phyloP scores from a whole-genome alignment of 1,139 yeast genomes.

The Williopsis jadinii region DNA sequence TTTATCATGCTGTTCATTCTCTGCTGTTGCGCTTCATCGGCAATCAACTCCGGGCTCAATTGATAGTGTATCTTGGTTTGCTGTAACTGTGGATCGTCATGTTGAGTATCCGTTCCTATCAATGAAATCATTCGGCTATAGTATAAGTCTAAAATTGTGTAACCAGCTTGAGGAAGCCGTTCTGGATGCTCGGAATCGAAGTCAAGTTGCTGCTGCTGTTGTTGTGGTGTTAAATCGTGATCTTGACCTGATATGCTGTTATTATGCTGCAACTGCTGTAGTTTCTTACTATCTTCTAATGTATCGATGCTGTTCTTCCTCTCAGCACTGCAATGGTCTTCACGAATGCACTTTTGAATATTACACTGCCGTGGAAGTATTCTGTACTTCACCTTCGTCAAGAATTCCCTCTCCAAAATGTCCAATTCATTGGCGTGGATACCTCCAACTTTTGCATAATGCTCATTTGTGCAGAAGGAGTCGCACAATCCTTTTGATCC shows the following conservation, averaged over 20 bases:
- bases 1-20: too few relatives aligned
- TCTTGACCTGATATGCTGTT: background rate
- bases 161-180: conserved; percentile 21
- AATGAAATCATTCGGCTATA: conserved; percentile 55
- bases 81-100: conserved; percentile 10
- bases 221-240: background rate
- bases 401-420: conserved; percentile 80
- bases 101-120: conserved; percentile 36
- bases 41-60: too few relatives aligned
- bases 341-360: conserved; percentile 21
- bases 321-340: conserved; percentile 8
- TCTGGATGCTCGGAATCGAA: conserved; percentile 2
- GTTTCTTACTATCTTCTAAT: conserved; percentile 6
- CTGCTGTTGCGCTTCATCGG: too few relatives aligned
- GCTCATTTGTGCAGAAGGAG: conserved; percentile 87
- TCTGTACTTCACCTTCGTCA: conserved; percentile 73
- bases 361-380: conserved; percentile 50
- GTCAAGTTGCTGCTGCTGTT: background rate
- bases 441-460: conserved; percentile 96
- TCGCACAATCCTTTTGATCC: conserved; percentile 93
- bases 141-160: conserved; percentile 46
- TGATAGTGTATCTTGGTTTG: background rate
- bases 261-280: background rate
- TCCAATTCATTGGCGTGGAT: conserved; percentile 80
- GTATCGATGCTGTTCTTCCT: conserved; percentile 15